Percentiles rank a stretch among this genome's conserved stretches.
Conservation (phyloP, 2,329 filamentous ascomycete species). For the Clonostachys solani region DNA sequence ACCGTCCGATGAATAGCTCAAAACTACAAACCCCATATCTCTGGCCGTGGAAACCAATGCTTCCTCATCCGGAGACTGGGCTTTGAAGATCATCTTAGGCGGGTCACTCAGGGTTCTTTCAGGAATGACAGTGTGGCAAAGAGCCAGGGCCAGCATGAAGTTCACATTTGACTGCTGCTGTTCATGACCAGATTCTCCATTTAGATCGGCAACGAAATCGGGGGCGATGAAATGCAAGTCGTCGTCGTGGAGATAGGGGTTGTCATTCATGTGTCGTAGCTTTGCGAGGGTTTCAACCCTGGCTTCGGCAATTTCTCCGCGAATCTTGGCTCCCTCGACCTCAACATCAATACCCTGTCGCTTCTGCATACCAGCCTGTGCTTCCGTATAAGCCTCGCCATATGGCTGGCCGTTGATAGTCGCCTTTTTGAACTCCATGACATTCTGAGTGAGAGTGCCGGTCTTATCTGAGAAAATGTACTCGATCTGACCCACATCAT, state of each 20-base stretch:
- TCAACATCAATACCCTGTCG: conserved; percentile 84
- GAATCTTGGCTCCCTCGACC: conserved; percentile 68
- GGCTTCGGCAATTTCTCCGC: conserved; percentile 73
- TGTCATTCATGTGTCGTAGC: conserved; percentile 76
- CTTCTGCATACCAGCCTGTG: conserved; percentile 93
- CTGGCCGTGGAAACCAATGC: conserved; percentile 90
- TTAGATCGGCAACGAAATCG: conserved; percentile 80
- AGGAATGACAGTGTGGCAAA: conserved; percentile 96
- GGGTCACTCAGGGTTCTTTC: conserved; percentile 87
- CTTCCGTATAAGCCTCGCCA: conserved; percentile 96
- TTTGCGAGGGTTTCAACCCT: conserved; percentile 68
- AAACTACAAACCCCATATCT: conserved; percentile 91
- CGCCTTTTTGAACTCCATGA: conserved; percentile 99
- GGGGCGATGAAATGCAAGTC: conserved; percentile 89
- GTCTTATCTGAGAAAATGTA: conserved; percentile 99
- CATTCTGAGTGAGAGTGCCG: conserved; percentile 90
- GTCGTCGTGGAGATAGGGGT: conserved; percentile 87
- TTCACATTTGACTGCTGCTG: conserved; percentile 77
- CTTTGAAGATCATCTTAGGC: conserved; percentile 90
- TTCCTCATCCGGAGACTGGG: conserved; percentile 94
- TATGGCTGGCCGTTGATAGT: conserved; percentile 96
- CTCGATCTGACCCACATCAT: conserved; percentile 96
- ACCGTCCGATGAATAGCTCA: conserved; percentile 72
- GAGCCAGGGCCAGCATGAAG: conserved; percentile 90
- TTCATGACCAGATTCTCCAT: conserved; percentile 69